A percentile compares a stretch with the other conserved stretches of the same genome.
Evolutionary conservation across 495 filamentous ascomycete species (phyloP).

Genomic region (Podospora australis): DNA sequence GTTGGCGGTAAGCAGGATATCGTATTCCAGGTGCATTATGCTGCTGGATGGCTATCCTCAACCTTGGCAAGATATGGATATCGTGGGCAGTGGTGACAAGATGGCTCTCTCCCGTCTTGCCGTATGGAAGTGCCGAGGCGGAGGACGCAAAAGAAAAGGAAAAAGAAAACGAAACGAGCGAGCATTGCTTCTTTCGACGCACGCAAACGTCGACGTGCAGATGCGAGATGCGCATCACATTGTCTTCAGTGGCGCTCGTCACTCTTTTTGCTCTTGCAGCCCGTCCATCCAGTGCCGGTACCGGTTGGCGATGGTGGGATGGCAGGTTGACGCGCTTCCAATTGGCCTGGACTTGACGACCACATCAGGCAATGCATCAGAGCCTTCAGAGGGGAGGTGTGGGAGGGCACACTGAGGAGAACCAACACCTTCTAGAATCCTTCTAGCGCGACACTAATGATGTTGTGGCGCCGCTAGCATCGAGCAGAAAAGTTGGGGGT

Average conservation of each 20-base stretch:
- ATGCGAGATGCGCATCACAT: too few relatives aligned
- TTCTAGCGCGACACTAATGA: constrained; percentile 24
- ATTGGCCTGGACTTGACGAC: constrained; percentile 22
- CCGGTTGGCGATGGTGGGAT: background rate
- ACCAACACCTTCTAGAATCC: constrained; percentile 36
- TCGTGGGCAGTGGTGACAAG: too few relatives aligned
- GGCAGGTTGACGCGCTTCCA: constrained; percentile 11
- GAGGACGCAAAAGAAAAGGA: too few relatives aligned
- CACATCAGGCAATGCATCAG: constrained; percentile 14
- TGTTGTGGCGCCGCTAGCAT: constrained; percentile 9
- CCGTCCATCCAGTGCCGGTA: too few relatives aligned
- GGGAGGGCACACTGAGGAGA: too few relatives aligned
- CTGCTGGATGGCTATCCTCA: too few relatives aligned
- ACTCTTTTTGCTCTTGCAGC: background rate
- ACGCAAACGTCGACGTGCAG: background rate
- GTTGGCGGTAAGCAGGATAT: too few relatives aligned
- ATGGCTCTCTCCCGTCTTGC: too few relatives aligned
- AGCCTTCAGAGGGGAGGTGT: too few relatives aligned
- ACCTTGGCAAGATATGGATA: too few relatives aligned
- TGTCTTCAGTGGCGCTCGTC: background rate
- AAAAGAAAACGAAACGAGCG: background rate
- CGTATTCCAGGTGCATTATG: too few relatives aligned
- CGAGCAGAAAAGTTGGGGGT: background rate
- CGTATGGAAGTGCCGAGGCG: too few relatives aligned
- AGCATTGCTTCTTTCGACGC: background rate